Evolutionary conservation across 768 basidiomycete genomes (phyloP), one percentile per base, ranked within the genome.

Genomic region (Boletus rubescentipes): DNA sequence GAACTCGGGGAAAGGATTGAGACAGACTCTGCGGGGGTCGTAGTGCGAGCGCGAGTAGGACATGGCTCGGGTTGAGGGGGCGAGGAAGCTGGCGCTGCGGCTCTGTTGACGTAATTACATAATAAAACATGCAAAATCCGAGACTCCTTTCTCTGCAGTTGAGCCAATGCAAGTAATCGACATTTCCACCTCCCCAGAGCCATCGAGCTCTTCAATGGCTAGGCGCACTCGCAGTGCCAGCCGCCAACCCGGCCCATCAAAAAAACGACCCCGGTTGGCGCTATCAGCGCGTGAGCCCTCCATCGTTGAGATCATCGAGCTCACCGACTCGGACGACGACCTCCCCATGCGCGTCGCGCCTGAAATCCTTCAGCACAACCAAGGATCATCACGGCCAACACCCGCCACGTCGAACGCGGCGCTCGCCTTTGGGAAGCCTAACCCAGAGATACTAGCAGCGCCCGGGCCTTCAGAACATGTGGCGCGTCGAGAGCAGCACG

Each of bases 11-110:
- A 94, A 89, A 0, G 89, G 87, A 74, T 93, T 91, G 57, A 94
- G 61, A 67, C 91, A 95, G 35, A 96, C 90, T 67, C 93, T 74
- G 45, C 92, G 79, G 3, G 93, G 93, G 75, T 95, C 93, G 59
- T 93, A 94, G 64, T 84, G 73, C 21, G 87, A 76, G 64, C 86
- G 77, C 35, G 88, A 86, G 38, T 88, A 72, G 9, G 87, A 84
- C 55, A 65, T 67, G 41, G 40, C 40, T 36, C 10, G 16, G 54
- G 44, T 8, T 26, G 9, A n/a, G 11, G 4, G 1, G 36, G 26
- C 31, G 23, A 41, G n/a, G 9, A 36, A 32, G 11, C n/a, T n/a
- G n/a, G n/a, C n/a, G 5, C 59, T 55, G 59, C 49, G 53, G 45
- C 4, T 8, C 2, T 2, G 1, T 15, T 12, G 6, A 11, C 9